phyloP scores from a whole-genome alignment of 2,329 filamentous ascomycete species.

The Colletotrichum phormii region DNA sequence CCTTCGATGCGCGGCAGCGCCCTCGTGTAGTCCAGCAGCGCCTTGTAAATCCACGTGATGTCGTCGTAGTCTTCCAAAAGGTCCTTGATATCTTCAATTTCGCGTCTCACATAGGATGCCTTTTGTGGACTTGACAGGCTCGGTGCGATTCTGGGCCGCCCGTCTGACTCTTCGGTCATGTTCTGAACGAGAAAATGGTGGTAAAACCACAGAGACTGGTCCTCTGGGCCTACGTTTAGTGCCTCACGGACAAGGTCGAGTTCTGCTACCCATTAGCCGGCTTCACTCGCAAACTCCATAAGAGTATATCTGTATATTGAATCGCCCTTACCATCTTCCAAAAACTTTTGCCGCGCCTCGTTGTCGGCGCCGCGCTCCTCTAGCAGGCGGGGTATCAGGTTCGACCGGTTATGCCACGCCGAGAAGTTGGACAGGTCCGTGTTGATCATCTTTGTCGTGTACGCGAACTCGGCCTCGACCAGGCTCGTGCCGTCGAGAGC shows the following conservation, averaged over 20 bases:
- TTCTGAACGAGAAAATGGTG: slow-evolving; percentile 87
- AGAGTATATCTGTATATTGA: no score
- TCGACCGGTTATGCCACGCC: slow-evolving; percentile 92
- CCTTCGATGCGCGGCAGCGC: slow-evolving; percentile 66
- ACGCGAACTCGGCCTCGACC: slow-evolving; percentile 84
- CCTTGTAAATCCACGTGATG: slow-evolving; percentile 89
- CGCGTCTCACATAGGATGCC: slow-evolving; percentile 72
- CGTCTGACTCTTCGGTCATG: slow-evolving; percentile 60
- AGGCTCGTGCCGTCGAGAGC: slow-evolving; percentile 69
- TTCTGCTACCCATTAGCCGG: slow-evolving; percentile 60
- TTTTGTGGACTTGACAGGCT: slow-evolving; percentile 72
- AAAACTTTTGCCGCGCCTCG: slow-evolving; percentile 71
- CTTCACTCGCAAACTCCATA: neutral
- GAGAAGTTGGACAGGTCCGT: slow-evolving; percentile 95
- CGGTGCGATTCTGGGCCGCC: slow-evolving; percentile 70
- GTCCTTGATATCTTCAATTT: slow-evolving; percentile 80
- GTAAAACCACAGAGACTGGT: slow-evolving; percentile 98
- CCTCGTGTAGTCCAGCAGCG: slow-evolving; percentile 80
- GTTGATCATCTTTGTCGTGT: slow-evolving; percentile 89
- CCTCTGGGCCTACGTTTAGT: slow-evolving; percentile 89
- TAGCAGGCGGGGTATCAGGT: slow-evolving; percentile 82
- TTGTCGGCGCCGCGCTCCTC: slow-evolving; percentile 75
- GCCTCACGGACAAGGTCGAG: slow-evolving; percentile 80
- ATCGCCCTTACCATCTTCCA: slow-evolving; percentile 72
- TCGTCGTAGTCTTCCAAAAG: slow-evolving; percentile 69